Percentiles rank a stretch among this genome's conserved stretches.
These are phyloP conservation scores for Sinapis alba DNA, from an alignment of 441 rosid genomes.

Conservation along the genomic window DNA sequence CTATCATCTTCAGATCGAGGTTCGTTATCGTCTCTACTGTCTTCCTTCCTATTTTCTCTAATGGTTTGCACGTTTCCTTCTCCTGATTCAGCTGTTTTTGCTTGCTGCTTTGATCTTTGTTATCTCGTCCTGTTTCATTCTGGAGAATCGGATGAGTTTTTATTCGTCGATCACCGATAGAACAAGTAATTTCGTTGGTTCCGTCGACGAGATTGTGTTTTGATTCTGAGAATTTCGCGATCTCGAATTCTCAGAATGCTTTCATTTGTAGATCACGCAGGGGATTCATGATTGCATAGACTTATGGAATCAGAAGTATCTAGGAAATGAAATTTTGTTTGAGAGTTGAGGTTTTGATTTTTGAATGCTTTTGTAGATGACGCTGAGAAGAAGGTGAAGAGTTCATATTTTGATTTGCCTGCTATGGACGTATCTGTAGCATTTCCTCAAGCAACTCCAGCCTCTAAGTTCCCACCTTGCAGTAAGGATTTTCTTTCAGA, in stretches of 20 bases:
- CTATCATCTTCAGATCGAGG: background rate
- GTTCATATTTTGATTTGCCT: constrained; percentile 71
- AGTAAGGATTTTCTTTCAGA: constrained; percentile 45
- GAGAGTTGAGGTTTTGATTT: background rate
- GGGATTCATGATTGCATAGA: background rate
- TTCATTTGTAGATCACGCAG: background rate
- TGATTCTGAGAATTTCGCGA: background rate
- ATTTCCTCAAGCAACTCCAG: constrained; percentile 96
- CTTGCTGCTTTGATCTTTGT: background rate
- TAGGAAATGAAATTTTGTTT: background rate
- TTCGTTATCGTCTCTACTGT: background rate
- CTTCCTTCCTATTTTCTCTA: background rate
- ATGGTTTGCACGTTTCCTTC: background rate
- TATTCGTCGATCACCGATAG: background rate
- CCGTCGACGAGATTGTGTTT: background rate
- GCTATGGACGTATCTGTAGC: constrained; percentile 78
- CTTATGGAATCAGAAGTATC: background rate
- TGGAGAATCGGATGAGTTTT: background rate
- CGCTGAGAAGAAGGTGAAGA: constrained; percentile 43
- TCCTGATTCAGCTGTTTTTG: constrained; percentile 3
- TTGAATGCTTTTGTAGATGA: constrained; percentile 41
- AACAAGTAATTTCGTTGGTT: background rate
- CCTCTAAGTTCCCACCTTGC: constrained; percentile 76
- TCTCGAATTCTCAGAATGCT: constrained; percentile 19
- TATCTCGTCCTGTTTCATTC: background rate